A percentile compares a stretch with the other conserved stretches of the same genome.
phyloP scores from a whole-genome alignment of 1,139 yeast genomes.

The Pichia sp. region DNA sequence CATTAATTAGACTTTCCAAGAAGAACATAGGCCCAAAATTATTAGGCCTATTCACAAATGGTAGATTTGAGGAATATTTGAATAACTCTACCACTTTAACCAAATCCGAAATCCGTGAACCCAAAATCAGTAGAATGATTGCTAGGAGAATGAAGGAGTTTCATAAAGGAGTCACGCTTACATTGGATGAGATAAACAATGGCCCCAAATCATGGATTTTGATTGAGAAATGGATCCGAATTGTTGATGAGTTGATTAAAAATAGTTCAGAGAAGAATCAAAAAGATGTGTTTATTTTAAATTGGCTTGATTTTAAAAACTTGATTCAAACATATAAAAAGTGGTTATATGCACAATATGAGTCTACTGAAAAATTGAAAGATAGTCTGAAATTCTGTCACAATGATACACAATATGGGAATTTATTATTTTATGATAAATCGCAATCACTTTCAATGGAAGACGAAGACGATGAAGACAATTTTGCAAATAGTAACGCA shows the following conservation, averaged over 20 bases:
- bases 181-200: conserved; percentile 36
- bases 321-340: conserved; percentile 42
- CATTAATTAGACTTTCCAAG: conserved; percentile 62
- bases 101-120: conserved; percentile 63
- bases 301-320: conserved; percentile 41
- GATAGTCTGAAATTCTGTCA: conserved; percentile 74
- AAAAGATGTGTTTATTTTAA: conserved; percentile 38
- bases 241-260: conserved; percentile 39
- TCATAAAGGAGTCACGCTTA: conserved; percentile 71
- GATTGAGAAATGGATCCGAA: conserved; percentile 61
- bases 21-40: conserved; percentile 83
- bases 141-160: conserved; percentile 96
- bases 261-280: conserved; percentile 23
- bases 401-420: conserved; percentile 95
- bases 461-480: conserved; percentile 22
- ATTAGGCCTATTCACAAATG: conserved; percentile 83
- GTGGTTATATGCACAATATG: conserved; percentile 56
- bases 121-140: conserved; percentile 71
- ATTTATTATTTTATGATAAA: conserved; percentile 45
- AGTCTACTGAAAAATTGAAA: conserved; percentile 33
- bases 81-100: conserved; percentile 72
- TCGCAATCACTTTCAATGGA: conserved; percentile 19
- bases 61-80: conserved; percentile 85
- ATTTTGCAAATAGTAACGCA: neutral
- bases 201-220: conserved; percentile 69